Evolutionary conservation across 129 eudicot genomes (phyloP).

Genomic region (Flaveria sonorensis): DNA sequence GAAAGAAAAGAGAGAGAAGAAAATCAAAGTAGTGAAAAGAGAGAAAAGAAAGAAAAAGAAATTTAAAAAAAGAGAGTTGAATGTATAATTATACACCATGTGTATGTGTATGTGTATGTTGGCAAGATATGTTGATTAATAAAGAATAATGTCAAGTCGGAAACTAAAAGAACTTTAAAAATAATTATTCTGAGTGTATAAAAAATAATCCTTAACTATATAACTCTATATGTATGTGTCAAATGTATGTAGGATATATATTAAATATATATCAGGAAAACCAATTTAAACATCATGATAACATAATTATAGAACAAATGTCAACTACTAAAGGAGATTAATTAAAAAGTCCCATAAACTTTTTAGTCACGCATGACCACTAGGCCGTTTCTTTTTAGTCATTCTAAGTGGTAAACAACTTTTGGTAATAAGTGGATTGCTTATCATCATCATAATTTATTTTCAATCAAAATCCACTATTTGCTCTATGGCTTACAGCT

Average conservation of each 20-base stretch:
- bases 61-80: too few species aligned
- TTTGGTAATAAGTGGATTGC: constrained; percentile 28
- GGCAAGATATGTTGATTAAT: too few species aligned
- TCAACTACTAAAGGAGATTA: constrained; percentile 23
- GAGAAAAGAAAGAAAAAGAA: too few species aligned
- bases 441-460: constrained; percentile 22
- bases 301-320: constrained; percentile 17
- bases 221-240: not conserved
- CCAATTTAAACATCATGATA: constrained; percentile 18
- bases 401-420: constrained; percentile 27
- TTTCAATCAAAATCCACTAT: constrained; percentile 36
- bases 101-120: too few species aligned
- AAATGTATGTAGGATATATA: not conserved
- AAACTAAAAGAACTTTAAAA: too few species aligned
- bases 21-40: too few species aligned
- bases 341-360: constrained; percentile 26
- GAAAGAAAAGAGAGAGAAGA: too few species aligned
- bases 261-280: too few species aligned
- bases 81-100: too few species aligned
- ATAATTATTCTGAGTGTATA: too few species aligned
- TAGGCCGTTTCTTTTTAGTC: constrained; percentile 2
- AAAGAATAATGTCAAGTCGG: too few species aligned
- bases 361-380: constrained; percentile 33
- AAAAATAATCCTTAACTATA: too few species aligned
- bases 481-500: not conserved